Conservation (phyloP, 1,284 basidiomycete genomes). For the Microbotryum lychnidis-dioicae region DNA sequence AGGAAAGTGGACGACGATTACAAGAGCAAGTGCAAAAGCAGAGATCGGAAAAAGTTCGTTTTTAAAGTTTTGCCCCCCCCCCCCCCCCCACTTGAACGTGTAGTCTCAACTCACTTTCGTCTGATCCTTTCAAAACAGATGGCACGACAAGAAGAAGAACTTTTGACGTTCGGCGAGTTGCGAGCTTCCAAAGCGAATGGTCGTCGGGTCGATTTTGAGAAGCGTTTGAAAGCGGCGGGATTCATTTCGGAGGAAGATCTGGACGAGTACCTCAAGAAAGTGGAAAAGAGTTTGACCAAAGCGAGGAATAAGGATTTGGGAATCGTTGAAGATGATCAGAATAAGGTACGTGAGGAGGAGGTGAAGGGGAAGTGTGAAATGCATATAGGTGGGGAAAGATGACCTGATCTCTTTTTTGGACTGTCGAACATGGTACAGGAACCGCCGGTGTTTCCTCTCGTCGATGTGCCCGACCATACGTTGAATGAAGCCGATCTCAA, state of each 20-base stretch:
- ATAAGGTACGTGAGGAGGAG: conserved; percentile 37
- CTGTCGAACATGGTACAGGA: conserved; percentile 52
- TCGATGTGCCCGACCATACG: conserved; percentile 86
- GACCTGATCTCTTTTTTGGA: conserved; percentile 19
- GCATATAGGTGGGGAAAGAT: too few relatives aligned
- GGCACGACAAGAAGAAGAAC: conserved; percentile 69
- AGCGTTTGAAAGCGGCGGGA: conserved; percentile 48
- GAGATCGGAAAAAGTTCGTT: conserved; percentile 68
- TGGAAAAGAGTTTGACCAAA: conserved; percentile 59
- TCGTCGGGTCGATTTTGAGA: conserved; percentile 64
- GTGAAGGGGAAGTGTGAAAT: too few relatives aligned
- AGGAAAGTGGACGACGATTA: conserved; percentile 75
- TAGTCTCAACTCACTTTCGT: not conserved
- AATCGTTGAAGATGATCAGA: conserved; percentile 50
- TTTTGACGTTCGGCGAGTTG: conserved; percentile 62
- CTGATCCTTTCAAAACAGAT: not conserved
- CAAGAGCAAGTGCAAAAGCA: conserved; percentile 89
- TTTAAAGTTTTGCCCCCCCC: too few relatives aligned
- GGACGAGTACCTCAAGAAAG: conserved; percentile 67
- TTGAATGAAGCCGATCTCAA: conserved; percentile 87
- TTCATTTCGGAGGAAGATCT: conserved; percentile 61
- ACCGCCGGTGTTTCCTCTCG: conserved; percentile 71
- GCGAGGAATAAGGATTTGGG: conserved; percentile 64
- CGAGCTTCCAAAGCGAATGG: conserved; percentile 59
- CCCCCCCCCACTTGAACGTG: not conserved